Conservation (phyloP, 2,329 filamentous ascomycete species). For the Fusarium sp. region DNA sequence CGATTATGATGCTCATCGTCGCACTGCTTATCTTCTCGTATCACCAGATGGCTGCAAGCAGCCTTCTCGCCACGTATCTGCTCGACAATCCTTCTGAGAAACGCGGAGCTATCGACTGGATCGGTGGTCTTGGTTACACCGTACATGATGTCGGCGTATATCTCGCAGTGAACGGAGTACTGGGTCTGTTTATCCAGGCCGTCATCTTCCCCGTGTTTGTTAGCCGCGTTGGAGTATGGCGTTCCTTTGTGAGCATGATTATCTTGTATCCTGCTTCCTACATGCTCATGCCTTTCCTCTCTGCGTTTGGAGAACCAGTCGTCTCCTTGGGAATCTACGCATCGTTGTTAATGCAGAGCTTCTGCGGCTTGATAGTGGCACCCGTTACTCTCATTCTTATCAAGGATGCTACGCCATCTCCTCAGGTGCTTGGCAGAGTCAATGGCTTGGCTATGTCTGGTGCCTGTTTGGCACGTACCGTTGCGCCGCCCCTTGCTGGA, state of each 20-base stretch:
- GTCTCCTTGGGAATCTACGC: slow-evolving; percentile 72
- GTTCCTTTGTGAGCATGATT: slow-evolving; percentile 71
- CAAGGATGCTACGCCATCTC: slow-evolving; percentile 75
- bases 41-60: slow-evolving; percentile 58
- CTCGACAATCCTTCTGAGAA: slow-evolving; percentile 48
- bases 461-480: slow-evolving; percentile 75
- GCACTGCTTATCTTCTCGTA: slow-evolving; percentile 55
- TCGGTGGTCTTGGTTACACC: slow-evolving; percentile 73
- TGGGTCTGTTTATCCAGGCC: slow-evolving; percentile 78
- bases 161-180: slow-evolving; percentile 74
- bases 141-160: slow-evolving; percentile 75
- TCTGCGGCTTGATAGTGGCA: slow-evolving; percentile 75
- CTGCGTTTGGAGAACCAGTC: slow-evolving; percentile 62
- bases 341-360: slow-evolving; percentile 72
- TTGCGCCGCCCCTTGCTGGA: slow-evolving; percentile 75
- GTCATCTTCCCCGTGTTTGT: slow-evolving; percentile 75
- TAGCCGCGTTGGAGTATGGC: slow-evolving; percentile 73
- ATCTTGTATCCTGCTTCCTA: slow-evolving; percentile 74
- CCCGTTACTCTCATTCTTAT: slow-evolving; percentile 76
- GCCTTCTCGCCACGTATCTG: slow-evolving; percentile 56
- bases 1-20: slow-evolving; percentile 49
- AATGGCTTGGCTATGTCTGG: slow-evolving; percentile 78
- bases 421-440: slow-evolving; percentile 73
- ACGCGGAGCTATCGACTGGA: slow-evolving; percentile 50
- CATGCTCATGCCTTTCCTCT: slow-evolving; percentile 74